Evolutionary conservation across 441 rosid species (phyloP), one percentile per base, ranked within the genome.

Genomic region (Cnidoscolus chayamansa): DNA sequence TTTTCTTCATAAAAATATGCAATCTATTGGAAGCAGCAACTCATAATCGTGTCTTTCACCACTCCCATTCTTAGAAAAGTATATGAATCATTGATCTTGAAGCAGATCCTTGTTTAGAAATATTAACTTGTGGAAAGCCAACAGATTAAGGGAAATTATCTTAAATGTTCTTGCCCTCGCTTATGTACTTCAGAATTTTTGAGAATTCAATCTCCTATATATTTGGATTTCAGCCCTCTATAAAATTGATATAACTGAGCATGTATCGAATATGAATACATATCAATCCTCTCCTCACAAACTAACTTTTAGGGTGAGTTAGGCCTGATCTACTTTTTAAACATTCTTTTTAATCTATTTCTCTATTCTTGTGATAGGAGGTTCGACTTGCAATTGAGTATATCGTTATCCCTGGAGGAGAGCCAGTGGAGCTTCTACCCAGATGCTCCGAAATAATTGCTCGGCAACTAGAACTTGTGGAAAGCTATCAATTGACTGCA

Each of bases 341-440:
- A 25, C 25, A 25, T 25, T 25, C 25, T 25, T 25, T 25, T 25
- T 25, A 25, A 25, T 64, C 65, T 53, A 64, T 35, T 65, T 53
- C 30, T 69, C 53, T 54, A 58, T 77, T 51, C 71, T 72, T 79
- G 32, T 62, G 9, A 25, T 71, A 94, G 98, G 98, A 94, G 83
- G 97, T 90, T 59, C 88, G 94, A 63, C 92, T 90, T 67, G 97
- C 97, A 30, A 94, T 94, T 0, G 97, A 94, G 83, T 94, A 92
- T 70, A 94, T 94, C 50, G 97, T 94, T 51, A 92, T 94, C 76
- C 98, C 97, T 0, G 97, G 96, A 55, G 97, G 97, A 74, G 98
- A 92, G 80, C 90, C 97, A 0, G 98, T 92, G 70, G 98, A 94
- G 85, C 98, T 94, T 77, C 98, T 94, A 57, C 98, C 97, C 0